Conservation (phyloP, 2,329 filamentous ascomycete species). For the Aspergillus viridinutans region DNA sequence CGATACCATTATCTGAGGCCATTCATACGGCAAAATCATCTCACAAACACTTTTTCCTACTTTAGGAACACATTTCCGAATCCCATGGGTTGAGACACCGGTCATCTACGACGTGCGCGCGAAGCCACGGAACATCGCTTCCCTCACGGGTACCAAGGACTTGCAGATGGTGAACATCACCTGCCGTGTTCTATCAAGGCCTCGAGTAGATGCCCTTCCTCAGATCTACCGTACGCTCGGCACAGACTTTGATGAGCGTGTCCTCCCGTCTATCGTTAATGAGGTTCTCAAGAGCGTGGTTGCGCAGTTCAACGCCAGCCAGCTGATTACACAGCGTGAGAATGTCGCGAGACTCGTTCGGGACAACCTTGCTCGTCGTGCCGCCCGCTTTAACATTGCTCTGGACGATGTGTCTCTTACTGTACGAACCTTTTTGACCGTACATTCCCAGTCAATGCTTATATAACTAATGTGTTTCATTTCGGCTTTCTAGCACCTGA, state of each 20-base stretch:
- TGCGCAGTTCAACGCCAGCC: constrained; percentile 96
- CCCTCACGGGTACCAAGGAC: constrained; percentile 96
- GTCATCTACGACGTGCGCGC: constrained; percentile 97
- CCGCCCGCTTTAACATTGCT: constrained; percentile 94
- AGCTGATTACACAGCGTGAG: constrained; percentile 98
- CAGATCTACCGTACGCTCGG: constrained; percentile 97
- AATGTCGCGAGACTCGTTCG: constrained; percentile 87
- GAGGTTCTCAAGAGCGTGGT: constrained; percentile 98
- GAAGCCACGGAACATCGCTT: constrained; percentile 93
- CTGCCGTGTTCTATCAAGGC: constrained; percentile 94
- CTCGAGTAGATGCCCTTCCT: constrained; percentile 80
- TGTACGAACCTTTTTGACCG: constrained; percentile 48
- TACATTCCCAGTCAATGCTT: background rate
- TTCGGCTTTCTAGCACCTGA: constrained; percentile 50
- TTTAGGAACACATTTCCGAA: constrained; percentile 80
- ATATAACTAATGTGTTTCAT: constrained; percentile 3
- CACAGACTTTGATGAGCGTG: constrained; percentile 92
- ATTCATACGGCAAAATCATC: background rate
- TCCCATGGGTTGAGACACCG: constrained; percentile 97
- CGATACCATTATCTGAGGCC: constrained; percentile 6
- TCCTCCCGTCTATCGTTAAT: constrained; percentile 95
- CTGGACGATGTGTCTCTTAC: constrained; percentile 96
- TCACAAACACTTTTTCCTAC: constrained; percentile 1
- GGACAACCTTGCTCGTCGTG: constrained; percentile 86
- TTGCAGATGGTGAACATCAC: constrained; percentile 99